Percentiles rank a stretch among this genome's conserved stretches.
Evolutionary conservation across 2,329 filamentous ascomycete genomes (phyloP).

Genomic region (Fusarium nelsonii): DNA sequence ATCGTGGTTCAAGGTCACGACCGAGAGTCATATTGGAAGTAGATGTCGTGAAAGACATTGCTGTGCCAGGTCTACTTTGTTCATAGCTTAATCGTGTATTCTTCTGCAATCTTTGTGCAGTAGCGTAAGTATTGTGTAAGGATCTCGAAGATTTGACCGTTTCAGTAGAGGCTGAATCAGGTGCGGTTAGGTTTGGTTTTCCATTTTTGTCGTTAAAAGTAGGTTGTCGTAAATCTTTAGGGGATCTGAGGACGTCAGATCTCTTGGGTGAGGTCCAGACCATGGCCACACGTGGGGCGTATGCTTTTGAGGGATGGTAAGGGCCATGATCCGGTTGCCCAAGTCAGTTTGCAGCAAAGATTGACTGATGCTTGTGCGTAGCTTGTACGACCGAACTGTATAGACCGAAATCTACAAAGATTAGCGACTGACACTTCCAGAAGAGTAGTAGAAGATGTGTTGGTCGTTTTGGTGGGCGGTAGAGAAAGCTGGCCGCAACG

Average conservation of each 20-base stretch:
- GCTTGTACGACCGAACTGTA: slow-evolving; percentile 85
- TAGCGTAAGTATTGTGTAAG: not conserved
- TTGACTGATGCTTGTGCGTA: slow-evolving; percentile 82
- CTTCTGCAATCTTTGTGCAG: slow-evolving; percentile 15
- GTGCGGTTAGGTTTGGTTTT: slow-evolving; percentile 23
- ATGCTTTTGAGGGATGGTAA: slow-evolving; percentile 33
- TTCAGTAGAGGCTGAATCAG: slow-evolving; percentile 11
- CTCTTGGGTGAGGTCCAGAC: slow-evolving; percentile 52
- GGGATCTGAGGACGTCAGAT: slow-evolving; percentile 5
- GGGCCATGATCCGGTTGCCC: slow-evolving; percentile 48
- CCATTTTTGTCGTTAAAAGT: slow-evolving; percentile 10
- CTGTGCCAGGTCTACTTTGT: slow-evolving; percentile 29
- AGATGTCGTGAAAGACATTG: slow-evolving; percentile 42
- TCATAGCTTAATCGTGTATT: slow-evolving; percentile 6
- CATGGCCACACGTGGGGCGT: slow-evolving; percentile 55
- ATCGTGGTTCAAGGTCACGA: slow-evolving; percentile 10
- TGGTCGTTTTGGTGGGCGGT: not conserved
- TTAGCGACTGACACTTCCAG: not conserved
- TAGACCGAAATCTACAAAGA: slow-evolving; percentile 75
- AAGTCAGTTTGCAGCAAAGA: slow-evolving; percentile 72
- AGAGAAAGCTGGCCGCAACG: not conserved
- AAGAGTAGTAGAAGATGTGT: not conserved
- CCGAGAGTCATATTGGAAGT: slow-evolving; percentile 39
- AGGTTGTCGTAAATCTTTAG: slow-evolving; percentile 13
- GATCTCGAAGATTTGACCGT: slow-evolving; percentile 21